Evolutionary conservation across 345 rosid species (phyloP).

Genomic region (Pistacia integerrima): DNA sequence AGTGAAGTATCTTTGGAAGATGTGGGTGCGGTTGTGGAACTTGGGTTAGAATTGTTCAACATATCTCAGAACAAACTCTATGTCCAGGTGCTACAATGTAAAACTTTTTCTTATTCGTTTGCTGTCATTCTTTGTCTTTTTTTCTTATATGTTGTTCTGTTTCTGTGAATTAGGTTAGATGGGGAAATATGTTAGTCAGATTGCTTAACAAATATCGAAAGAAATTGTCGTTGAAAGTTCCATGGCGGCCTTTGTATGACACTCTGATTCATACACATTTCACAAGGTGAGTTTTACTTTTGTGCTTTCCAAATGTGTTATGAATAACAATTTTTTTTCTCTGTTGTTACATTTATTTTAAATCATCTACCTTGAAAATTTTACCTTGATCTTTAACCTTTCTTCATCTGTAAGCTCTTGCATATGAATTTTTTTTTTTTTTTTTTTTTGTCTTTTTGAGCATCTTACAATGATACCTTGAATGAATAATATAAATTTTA

Average conservation of each 20-base stretch:
- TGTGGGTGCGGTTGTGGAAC: conserved; percentile 61
- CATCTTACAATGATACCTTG: not conserved
- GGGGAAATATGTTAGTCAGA: conserved; percentile 85
- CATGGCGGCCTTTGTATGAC: conserved; percentile 94
- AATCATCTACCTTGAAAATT: too few species aligned
- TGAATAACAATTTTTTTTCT: not conserved
- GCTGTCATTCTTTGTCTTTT: conserved; percentile 12
- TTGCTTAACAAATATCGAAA: conserved; percentile 75
- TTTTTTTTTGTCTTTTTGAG: not conserved
- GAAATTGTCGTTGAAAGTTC: conserved; percentile 71
- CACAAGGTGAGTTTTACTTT: conserved; percentile 56
- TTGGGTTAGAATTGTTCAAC: conserved; percentile 75
- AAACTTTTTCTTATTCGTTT: conserved; percentile 14
- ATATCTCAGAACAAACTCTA: conserved; percentile 73
- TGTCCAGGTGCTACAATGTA: conserved; percentile 60
- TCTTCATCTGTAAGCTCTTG: not conserved
- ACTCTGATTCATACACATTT: conserved; percentile 83
- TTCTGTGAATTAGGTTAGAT: conserved; percentile 72
- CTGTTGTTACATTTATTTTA: too few species aligned
- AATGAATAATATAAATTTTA: conserved; percentile 13
- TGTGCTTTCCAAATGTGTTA: not conserved
- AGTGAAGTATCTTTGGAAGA: conserved; percentile 82
- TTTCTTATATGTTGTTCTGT: conserved; percentile 20
- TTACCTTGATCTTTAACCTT: not conserved
- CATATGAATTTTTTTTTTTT: not conserved